Base-by-base conservation (phyloP, 177 flowering plant species). In the Vitis hybrid region DNA sequence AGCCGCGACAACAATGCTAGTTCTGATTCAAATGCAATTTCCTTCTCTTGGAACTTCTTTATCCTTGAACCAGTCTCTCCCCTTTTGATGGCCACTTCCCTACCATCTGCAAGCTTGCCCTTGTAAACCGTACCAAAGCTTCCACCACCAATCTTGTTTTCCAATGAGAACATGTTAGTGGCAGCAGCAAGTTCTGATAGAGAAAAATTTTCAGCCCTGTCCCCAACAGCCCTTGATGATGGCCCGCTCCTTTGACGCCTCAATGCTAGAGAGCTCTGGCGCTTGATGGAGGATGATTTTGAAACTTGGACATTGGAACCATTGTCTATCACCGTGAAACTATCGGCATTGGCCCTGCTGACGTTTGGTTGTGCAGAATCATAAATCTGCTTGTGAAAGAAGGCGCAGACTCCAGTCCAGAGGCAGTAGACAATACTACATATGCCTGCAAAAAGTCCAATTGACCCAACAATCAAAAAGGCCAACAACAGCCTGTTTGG, bases 51-150 rank as follows among this genome's bases (percentile, higher is more conserved):
- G 2, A 62, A 64, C 29, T 69, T 72, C 72, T 56, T 67, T 14
- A 6, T 56, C 68, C 65, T 75, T 11, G 59, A 3, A n/a, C 33
- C 3, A 1, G 66, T 55, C 10, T 72, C 80, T 33, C 78, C 81
- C 12, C 81, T 60, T 61, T 81, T 81, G n/a, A 81, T 68, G 10
- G 81, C 81, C 33, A 80, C 83, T 60, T 75, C 79, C 7, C 69
- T 73, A 9, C 81, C 81, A 45, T 75, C 81, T 6, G 39, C 0
- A 49, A 80, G 81, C 51, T 64, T 70, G 58, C 81, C 84, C 73
- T 55, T 70, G 52, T 78, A 81, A 18, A 81, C 84, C 7, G 12
- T 57, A 14, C 84, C 84, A 31, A 78, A 81, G 70, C 84, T 75
- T 3, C 84, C 84, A 1, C 65, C 26, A 0, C 84, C 84, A n/a